A percentile compares a stretch with the other conserved stretches of the same genome.
Evolutionary conservation across 495 filamentous ascomycete genomes (phyloP).

Genomic region (Neurospora sp.): DNA sequence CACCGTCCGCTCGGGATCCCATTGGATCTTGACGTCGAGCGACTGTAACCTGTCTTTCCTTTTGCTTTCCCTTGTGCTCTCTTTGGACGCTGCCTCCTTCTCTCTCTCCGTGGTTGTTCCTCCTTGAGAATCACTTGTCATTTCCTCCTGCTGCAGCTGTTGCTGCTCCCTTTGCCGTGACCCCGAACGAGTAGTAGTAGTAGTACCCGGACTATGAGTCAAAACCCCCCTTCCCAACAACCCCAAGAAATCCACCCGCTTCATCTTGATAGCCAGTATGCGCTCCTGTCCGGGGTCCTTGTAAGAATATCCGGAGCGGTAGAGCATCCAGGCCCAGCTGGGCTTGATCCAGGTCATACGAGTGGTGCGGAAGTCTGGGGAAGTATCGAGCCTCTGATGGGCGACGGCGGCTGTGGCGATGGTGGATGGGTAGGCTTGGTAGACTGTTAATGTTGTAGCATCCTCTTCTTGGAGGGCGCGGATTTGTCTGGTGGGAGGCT

Average conservation of each 20-base stretch:
- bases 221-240: constrained; percentile 24
- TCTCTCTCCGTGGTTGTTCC: not conserved
- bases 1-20: constrained; percentile 50
- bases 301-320: constrained; percentile 44
- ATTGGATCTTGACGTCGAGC: constrained; percentile 45
- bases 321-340: constrained; percentile 57
- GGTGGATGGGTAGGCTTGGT: constrained; percentile 47
- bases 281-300: constrained; percentile 40
- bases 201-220: constrained; percentile 2
- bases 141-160: not conserved
- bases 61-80: not conserved
- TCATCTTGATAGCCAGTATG: constrained; percentile 46
- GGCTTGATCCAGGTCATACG: constrained; percentile 66
- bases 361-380: constrained; percentile 37
- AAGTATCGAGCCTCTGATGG: constrained; percentile 41
- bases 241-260: constrained; percentile 31
- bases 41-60: constrained; percentile 12
- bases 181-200: not conserved
- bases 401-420: constrained; percentile 47
- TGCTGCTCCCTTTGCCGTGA: too few relatives aligned
- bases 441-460: constrained; percentile 41
- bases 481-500: constrained; percentile 32
- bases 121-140: not conserved
- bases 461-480: constrained; percentile 31
- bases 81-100: not conserved